Evolutionary conservation across 345 rosid species (phyloP).

Genomic region (Arabis hirsuta): DNA sequence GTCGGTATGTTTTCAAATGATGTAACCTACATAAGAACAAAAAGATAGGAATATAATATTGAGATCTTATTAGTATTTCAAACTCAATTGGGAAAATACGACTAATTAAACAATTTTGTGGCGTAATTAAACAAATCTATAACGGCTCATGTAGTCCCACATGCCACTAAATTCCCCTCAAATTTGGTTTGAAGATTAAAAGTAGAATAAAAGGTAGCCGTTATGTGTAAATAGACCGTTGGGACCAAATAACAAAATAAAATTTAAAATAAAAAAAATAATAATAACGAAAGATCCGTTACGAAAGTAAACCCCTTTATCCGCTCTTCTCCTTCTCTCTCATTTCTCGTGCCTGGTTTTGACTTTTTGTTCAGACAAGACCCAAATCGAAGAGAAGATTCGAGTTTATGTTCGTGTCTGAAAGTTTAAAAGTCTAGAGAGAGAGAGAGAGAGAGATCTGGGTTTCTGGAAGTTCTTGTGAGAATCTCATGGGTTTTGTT

Average conservation of each 20-base stretch:
- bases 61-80: neutral
- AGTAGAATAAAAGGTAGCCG: constrained; percentile 35
- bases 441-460: constrained; percentile 10
- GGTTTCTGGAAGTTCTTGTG: constrained; percentile 7
- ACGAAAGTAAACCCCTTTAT: constrained; percentile 38
- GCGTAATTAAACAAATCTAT: too few relatives aligned
- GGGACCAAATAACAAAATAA: constrained; percentile 2
- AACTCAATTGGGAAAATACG: neutral
- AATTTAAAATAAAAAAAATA: neutral
- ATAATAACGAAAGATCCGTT: constrained; percentile 45
- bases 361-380: constrained; percentile 37
- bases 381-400: constrained; percentile 3
- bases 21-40: neutral
- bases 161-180: constrained; percentile 10
- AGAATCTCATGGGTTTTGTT: constrained; percentile 27
- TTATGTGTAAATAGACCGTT: constrained; percentile 40
- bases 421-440: constrained; percentile 15
- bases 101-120: constrained; percentile 7
- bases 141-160: constrained; percentile 36
- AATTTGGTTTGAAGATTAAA: constrained; percentile 27
- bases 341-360: constrained; percentile 32
- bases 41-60: neutral
- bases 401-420: constrained; percentile 28
- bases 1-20: too few relatives aligned
- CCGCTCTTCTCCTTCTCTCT: constrained; percentile 32